Evolutionary conservation across 192 early-diverging fungal species (phyloP).

Genomic region (Lobosporangium transversale): DNA sequence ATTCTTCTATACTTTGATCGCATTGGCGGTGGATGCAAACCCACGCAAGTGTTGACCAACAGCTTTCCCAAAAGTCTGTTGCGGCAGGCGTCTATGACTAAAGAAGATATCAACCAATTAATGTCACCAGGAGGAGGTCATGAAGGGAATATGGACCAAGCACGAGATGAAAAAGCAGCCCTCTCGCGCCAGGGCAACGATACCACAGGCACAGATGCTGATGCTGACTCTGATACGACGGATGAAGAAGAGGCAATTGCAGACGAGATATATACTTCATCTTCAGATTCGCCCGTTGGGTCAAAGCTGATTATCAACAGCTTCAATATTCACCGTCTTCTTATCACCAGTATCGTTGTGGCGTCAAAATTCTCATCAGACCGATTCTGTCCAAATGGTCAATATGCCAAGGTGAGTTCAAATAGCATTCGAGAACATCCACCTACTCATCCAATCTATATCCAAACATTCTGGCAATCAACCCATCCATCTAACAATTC

Average conservation of each 20-base stretch:
- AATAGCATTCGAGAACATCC: not conserved
- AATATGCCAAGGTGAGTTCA: conserved; percentile 70
- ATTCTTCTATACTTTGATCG: conserved; percentile 82
- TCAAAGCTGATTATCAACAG: conserved; percentile 67
- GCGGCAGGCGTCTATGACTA: conserved; percentile 36
- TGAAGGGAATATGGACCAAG: not conserved
- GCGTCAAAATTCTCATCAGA: conserved; percentile 82
- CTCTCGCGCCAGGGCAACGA: conserved; percentile 8
- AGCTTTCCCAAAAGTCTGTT: conserved; percentile 38
- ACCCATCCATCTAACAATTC: conserved; percentile 3
- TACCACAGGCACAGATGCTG: not conserved
- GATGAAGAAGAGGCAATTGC: conserved; percentile 47
- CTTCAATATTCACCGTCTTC: conserved; percentile 74
- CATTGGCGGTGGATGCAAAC: conserved; percentile 57
- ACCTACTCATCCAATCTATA: conserved; percentile 19
- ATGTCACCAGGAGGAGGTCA: conserved; percentile 4
- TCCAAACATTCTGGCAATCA: not conserved
- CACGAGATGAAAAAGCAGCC: conserved; percentile 26
- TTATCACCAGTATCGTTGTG: conserved; percentile 75
- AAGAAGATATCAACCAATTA: conserved; percentile 27
- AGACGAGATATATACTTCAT: conserved; percentile 57
- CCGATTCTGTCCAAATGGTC: conserved; percentile 76
- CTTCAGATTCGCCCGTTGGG: conserved; percentile 46
- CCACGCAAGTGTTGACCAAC: conserved; percentile 48
- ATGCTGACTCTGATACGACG: conserved; percentile 11